Base-by-base conservation (phyloP, 148 eudicot genomes). In the Spergularia marina region DNA sequence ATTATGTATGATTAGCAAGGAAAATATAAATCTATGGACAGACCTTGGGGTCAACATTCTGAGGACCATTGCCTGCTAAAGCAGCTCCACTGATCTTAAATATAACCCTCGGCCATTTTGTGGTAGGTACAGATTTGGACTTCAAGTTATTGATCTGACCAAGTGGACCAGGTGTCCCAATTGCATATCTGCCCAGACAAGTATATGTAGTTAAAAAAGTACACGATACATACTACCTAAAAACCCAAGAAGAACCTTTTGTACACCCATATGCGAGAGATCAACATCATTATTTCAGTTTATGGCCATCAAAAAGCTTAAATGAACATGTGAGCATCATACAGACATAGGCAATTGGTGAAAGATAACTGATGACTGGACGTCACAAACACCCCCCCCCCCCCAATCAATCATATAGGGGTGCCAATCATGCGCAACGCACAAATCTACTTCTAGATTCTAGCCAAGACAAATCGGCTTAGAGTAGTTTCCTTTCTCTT, bases 11-110 rank as follows among this genome's bases (percentile, higher is more conserved):
- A 56, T 59, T 51, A 30, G 55, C 40, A 56, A 76, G 72, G 49
- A 73, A 30, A 17, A 53, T 17, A 79, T 11, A 23, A 54, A 66
- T 67, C 18, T 34, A 34, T 21, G 40, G 65, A 78, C 77, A 64
- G 73, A 95, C 99, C 99, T 96, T 91, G 56, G 98, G 98, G 75
- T 96, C 99, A 68, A 92, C 84, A 79, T 89, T 92, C 56, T 89
- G 88, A 78, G 97, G 91, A 69, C 86, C 82, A 74, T 77, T 77
- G 77, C 98, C 94, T 76, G 89, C 89, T 77, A 96, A 84, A 73
- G 99, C 90, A 85, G 93, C 86, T 76, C 99, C 99, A 65, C 99
- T 92, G 74, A 96, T 91, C 85, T 92, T 96, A 69, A 96, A 87
- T 67, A 96, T 91, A 56, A 96, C 99, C 86, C 99, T 92, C 76